Conservation (phyloP, 257 asterid genomes). For the Eustoma russellianum region DNA sequence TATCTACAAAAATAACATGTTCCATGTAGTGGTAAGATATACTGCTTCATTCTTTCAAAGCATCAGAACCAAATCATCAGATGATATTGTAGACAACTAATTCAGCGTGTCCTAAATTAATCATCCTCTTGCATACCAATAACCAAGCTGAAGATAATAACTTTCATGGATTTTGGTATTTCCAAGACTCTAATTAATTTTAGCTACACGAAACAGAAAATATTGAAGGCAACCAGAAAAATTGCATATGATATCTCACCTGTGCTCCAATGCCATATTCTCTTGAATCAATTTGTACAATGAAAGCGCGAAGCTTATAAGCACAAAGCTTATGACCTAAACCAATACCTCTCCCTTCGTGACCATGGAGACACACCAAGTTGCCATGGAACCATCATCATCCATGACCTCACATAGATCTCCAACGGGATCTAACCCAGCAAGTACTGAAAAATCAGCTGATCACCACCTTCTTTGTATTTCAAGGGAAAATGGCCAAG, state of each 20-base stretch:
- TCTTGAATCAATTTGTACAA: slow-evolving; percentile 94
- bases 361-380: slow-evolving; percentile 91
- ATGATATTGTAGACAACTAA: too few species aligned
- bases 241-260: slow-evolving; percentile 42
- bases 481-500: slow-evolving; percentile 87
- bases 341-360: slow-evolving; percentile 96
- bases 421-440: slow-evolving; percentile 79
- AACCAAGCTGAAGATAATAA: too few species aligned
- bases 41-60: too few species aligned
- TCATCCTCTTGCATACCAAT: too few species aligned
- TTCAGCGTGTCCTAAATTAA: too few species aligned
- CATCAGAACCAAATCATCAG: too few species aligned
- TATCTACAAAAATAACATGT: slow-evolving; percentile 43
- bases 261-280: slow-evolving; percentile 99
- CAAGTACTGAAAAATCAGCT: slow-evolving; percentile 73
- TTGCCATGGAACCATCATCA: slow-evolving; percentile 99
- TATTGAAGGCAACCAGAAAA: too few species aligned
- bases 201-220: too few species aligned
- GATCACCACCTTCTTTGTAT: slow-evolving; percentile 94
- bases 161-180: too few species aligned
- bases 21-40: too few species aligned
- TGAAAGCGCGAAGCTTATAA: slow-evolving; percentile 84
- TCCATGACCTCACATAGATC: slow-evolving; percentile 90
- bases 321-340: slow-evolving; percentile 96
- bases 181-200: slow-evolving; percentile 98